Base-by-base conservation (phyloP, 305 asterid genomes). In the Petunia hybrid region DNA sequence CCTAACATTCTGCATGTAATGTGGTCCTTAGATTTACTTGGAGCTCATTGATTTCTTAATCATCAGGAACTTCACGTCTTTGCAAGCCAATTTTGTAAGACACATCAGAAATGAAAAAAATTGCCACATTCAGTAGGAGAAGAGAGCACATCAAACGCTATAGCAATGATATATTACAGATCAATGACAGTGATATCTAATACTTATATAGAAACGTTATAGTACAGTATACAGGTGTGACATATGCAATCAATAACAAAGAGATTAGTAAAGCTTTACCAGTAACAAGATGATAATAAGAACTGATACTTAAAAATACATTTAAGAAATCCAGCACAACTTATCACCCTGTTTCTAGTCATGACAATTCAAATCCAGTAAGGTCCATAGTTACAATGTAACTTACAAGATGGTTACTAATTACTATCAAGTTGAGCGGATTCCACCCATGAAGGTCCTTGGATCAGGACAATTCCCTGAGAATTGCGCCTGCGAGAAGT, bases 401-500 rank as follows among this genome's bases (percentile, higher is more conserved):
- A 12, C 62, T 73, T 51, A 6, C 45, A 48, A 35, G 78, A 73
- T 13, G 39, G 36, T 39, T 36, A 39, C 22, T 12, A 12, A 59
- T 35, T 16, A 65, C 51, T n/a, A 48, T 88, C 86, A 88, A 64
- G 62, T 87, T 41, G 89, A 89, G 63, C 78, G 80, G 66, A 92
- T 86, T 45, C 97, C 97, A 14, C 95, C 95, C 97, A 92, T 92
- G 90, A 92, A 92, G 77, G 91, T 91, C 87, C 82, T 88, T 0
- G 95, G 95, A 84, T 92, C 97, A 42, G 95, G 95, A 89, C 97
- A 92, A 67, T 68, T 87, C 22, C 97, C 97, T 5, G 86, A 83
- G 87, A 92, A 92, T 77, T 92, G 95, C 12, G 97, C 97, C 83
- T 92, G 95, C 22, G 97, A 91, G 88, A 92, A 92, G 79, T 92